Evolutionary conservation across 805 yeast genomes (phyloP).

Genomic region (Blastobotrys americana): DNA sequence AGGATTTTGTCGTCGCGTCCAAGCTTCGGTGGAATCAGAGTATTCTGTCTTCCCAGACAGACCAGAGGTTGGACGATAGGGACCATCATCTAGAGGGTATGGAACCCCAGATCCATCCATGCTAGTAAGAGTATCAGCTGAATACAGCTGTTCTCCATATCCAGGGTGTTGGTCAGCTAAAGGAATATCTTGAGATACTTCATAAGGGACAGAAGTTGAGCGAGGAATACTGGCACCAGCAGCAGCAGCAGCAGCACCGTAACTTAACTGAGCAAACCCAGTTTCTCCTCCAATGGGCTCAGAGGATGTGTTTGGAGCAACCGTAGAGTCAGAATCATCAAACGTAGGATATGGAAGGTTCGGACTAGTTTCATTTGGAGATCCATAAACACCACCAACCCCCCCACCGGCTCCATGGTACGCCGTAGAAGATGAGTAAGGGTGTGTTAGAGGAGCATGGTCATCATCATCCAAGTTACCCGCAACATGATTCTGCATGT

Average conservation of each 20-base stretch:
- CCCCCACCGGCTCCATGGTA: conserved; percentile 9
- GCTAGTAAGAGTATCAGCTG: conserved; percentile 7
- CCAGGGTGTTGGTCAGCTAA: conserved; percentile 5
- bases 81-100: background rate
- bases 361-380: background rate
- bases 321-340: conserved; percentile 11
- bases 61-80: conserved; percentile 10
- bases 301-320: conserved; percentile 6
- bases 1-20: conserved; percentile 28
- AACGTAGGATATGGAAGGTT: conserved; percentile 18
- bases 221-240: background rate
- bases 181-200: conserved; percentile 5
- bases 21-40: conserved; percentile 18
- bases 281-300: conserved; percentile 24
- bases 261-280: conserved; percentile 16
- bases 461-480: conserved; percentile 17
- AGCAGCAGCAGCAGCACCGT: background rate
- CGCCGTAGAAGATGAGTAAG: conserved; percentile 16
- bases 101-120: conserved; percentile 4
- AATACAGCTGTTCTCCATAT: conserved; percentile 2
- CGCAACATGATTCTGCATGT: conserved; percentile 12
- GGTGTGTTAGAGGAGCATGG: conserved; percentile 17
- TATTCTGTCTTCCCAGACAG: conserved; percentile 7
- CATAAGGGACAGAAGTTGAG: background rate
- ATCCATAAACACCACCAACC: background rate